Conservation (phyloP, 257 asterid species). For the Lycium barbarum region DNA sequence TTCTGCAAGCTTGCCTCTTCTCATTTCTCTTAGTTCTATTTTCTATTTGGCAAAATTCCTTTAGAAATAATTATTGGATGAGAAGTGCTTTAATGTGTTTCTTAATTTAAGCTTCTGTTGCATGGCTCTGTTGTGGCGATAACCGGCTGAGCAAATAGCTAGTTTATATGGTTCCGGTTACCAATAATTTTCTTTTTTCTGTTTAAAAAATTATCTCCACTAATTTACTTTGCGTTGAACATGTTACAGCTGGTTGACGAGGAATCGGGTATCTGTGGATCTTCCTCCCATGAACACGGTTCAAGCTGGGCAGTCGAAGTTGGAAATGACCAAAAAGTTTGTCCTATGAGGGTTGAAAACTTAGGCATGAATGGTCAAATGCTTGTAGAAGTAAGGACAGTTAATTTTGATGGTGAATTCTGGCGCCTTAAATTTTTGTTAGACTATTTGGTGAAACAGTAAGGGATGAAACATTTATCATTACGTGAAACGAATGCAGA, state of each 20-base stretch:
- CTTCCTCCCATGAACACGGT: slow-evolving; percentile 75
- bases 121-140: background rate
- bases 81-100: background rate
- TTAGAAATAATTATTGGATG: slow-evolving; percentile 18
- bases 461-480: background rate
- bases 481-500: background rate
- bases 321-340: slow-evolving; percentile 74
- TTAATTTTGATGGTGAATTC: background rate
- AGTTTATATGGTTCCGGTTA: background rate
- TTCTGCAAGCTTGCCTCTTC: background rate
- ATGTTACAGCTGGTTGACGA: slow-evolving; percentile 76
- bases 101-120: slow-evolving; percentile 4
- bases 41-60: background rate
- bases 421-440: background rate
- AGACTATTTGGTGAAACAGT: background rate
- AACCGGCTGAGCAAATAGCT: background rate
- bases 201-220: background rate
- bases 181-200: background rate
- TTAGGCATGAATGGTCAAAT: slow-evolving; percentile 80
- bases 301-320: slow-evolving; percentile 99
- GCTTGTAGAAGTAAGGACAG: slow-evolving; percentile 77
- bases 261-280: slow-evolving; percentile 61
- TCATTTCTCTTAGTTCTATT: background rate
- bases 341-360: slow-evolving; percentile 92
- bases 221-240: background rate